phyloP scores from a whole-genome alignment of 1,284 basidiomycete genomes.

The Athelia sp. region DNA sequence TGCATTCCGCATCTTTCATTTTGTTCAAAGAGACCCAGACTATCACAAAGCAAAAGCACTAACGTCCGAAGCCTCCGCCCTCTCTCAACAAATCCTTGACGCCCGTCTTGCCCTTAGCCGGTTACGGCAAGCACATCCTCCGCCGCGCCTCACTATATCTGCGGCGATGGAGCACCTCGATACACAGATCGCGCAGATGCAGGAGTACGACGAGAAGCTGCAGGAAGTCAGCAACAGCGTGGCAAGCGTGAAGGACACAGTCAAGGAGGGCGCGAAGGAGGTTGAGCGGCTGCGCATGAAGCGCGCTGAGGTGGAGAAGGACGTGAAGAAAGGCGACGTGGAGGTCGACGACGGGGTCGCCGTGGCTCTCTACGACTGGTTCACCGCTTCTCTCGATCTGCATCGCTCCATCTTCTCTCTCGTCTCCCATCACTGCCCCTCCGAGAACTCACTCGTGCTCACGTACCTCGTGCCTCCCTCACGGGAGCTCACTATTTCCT shows the following conservation, averaged over 20 bases:
- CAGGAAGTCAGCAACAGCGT: conserved; percentile 37
- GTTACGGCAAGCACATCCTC: conserved; percentile 72
- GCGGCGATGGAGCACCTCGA: conserved; percentile 69
- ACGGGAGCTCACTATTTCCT: conserved; percentile 40
- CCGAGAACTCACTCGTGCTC: conserved; percentile 72
- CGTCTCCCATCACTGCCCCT: conserved; percentile 50
- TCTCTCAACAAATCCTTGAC: conserved; percentile 75
- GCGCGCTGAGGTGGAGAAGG: conserved; percentile 65
- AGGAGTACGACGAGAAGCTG: conserved; percentile 58
- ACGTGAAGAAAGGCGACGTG: conserved; percentile 51
- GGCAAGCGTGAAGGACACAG: conserved; percentile 48
- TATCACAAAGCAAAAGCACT: conserved; percentile 49
- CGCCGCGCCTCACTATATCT: conserved; percentile 69
- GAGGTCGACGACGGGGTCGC: conserved; percentile 64
- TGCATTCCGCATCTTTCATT: conserved; percentile 1
- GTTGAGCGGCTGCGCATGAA: conserved; percentile 61
- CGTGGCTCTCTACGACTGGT: conserved; percentile 68
- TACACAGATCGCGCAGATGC: conserved; percentile 69
- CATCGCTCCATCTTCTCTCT: conserved; percentile 62
- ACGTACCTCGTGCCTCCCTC: conserved; percentile 46
- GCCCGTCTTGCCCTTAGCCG: conserved; percentile 74
- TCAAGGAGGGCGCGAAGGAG: conserved; percentile 55
- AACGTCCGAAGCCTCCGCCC: conserved; percentile 51
- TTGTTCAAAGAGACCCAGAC: conserved; percentile 33
- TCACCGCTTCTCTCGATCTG: conserved; percentile 57